Base-by-base conservation (phyloP, 805 yeast species). In the Wickerhamomyces rabaulensis region DNA sequence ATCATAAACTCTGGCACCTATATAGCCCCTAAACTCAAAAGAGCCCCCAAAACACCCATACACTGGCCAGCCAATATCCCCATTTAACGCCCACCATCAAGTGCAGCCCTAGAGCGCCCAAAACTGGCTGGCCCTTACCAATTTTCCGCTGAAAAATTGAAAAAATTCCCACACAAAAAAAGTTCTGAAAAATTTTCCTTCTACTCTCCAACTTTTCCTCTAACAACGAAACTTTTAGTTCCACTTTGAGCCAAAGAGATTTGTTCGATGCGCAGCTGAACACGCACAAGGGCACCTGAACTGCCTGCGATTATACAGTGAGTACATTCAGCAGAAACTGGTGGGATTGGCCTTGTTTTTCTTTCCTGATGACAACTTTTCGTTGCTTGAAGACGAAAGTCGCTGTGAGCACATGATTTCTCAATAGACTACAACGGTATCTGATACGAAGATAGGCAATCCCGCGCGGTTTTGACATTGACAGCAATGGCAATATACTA, bases 391-490 rank as follows among this genome's bases (percentile, higher is more conserved):
- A 71, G 74, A 63, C 62, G 54, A 47, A 56, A 55, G 62, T 64
- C 79, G 57, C 61, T 81, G 87, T 79, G 78, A 75, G 86, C 82
- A 75, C 76, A 62, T 69, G 82, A 78, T 79, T 80, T 76, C 82
- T 77, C 81, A 78, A 78, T 76, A 82, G 95, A 87, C 96, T 87
- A 87, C 95, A 87, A 87, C 95, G 95, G 95, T 87, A 87, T 87
- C 95, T 87, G 95, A 85, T 40, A 56, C 16, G 12, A 39, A 12
- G 22, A 40, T 17, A 21, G 33, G 13, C n/a, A 15, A 39, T 10
- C 27, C 17, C 21, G 15, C 31, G 33, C 15, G 7, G n/a, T 29
- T 25, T 33, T 13, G 2, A 3, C 16, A 31, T 31, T 15, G 35
- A 6, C 3, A 31, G 9, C 6, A 17, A 33, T 27, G 7, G 16